These are phyloP conservation scores for Trametes elegans DNA, from an alignment of 768 basidiomycete species.

Conservation along the genomic window DNA sequence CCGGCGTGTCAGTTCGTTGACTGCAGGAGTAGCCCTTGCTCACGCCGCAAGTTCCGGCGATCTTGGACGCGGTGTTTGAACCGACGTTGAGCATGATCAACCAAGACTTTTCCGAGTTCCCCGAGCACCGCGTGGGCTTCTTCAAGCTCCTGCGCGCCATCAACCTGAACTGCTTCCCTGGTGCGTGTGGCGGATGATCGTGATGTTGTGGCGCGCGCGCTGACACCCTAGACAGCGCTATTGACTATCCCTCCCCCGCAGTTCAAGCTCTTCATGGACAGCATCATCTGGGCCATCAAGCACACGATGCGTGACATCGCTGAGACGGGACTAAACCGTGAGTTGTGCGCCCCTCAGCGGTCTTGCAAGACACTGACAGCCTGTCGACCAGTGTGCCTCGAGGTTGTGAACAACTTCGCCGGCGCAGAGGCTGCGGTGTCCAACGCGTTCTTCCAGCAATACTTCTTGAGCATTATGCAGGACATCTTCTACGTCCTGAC, in stretches of 20 bases:
- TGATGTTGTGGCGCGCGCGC: not conserved
- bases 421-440: conserved; percentile 72
- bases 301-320: conserved; percentile 99
- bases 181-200: conserved; percentile 40
- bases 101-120: conserved; percentile 98
- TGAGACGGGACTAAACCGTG: conserved; percentile 82
- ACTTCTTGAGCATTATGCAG: conserved; percentile 88
- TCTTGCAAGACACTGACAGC: not conserved
- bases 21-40: conserved; percentile 58
- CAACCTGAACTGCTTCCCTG: conserved; percentile 93
- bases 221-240: conserved; percentile 49
- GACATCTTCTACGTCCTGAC: conserved; percentile 98
- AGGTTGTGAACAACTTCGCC: conserved; percentile 95
- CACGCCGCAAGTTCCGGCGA: conserved; percentile 91
- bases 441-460: conserved; percentile 95
- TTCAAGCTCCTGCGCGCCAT: conserved; percentile 93
- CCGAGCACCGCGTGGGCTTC: conserved; percentile 96
- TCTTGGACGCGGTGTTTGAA: conserved; percentile 96
- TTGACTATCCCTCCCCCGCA: conserved; percentile 84
- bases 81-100: conserved; percentile 98
- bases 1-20: conserved; percentile 6
- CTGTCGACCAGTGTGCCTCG: conserved; percentile 70
- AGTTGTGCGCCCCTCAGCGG: conserved; percentile 24
- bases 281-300: conserved; percentile 99
- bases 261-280: conserved; percentile 98